A percentile compares a stretch with the other conserved stretches of the same genome.
phyloP scores from a whole-genome alignment of 2,329 filamentous ascomycete species.

The Cordyceps cicadae region DNA sequence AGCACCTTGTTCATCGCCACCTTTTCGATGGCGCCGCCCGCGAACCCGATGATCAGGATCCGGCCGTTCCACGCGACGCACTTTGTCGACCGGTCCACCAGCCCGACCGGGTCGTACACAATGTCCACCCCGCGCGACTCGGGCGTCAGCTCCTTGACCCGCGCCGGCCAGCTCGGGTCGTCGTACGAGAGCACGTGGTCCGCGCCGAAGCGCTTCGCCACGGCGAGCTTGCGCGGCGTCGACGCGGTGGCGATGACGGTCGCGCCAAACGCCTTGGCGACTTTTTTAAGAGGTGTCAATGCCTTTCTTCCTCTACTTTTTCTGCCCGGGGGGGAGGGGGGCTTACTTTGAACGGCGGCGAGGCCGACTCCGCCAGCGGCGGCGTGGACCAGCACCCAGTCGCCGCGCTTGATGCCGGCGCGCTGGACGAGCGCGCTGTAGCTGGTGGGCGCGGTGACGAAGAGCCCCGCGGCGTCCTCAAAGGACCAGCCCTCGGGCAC shows the following conservation, averaged over 20 bases:
- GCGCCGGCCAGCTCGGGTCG: slow-evolving; percentile 51
- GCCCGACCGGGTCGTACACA: slow-evolving; percentile 87
- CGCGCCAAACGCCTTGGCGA: slow-evolving; percentile 86
- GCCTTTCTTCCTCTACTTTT: neutral
- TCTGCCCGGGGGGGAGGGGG: too few species aligned
- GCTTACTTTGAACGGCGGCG: slow-evolving; percentile 68
- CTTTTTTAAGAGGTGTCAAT: slow-evolving; percentile 20
- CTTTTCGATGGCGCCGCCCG: slow-evolving; percentile 69
- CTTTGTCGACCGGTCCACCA: slow-evolving; percentile 81
- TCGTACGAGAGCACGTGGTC: slow-evolving; percentile 77
- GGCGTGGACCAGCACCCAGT: slow-evolving; percentile 84
- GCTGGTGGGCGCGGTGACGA: slow-evolving; percentile 84
- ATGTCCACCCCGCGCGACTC: slow-evolving; percentile 72
- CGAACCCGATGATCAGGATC: slow-evolving; percentile 82
- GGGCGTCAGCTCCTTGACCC: slow-evolving; percentile 71
- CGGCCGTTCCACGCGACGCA: slow-evolving; percentile 91
- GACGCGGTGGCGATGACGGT: slow-evolving; percentile 91
- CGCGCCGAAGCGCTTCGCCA: slow-evolving; percentile 74
- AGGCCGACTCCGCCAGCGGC: slow-evolving; percentile 87
- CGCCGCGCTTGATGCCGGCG: slow-evolving; percentile 68
- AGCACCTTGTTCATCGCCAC: slow-evolving; percentile 86
- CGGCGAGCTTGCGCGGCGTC: slow-evolving; percentile 66
- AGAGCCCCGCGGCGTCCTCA: slow-evolving; percentile 76
- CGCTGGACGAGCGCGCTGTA: slow-evolving; percentile 76
- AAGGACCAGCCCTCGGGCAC: slow-evolving; percentile 77